These are phyloP conservation scores for Allium cepa DNA, from an alignment of 106 monocot genomes.

Conservation along the genomic window DNA sequence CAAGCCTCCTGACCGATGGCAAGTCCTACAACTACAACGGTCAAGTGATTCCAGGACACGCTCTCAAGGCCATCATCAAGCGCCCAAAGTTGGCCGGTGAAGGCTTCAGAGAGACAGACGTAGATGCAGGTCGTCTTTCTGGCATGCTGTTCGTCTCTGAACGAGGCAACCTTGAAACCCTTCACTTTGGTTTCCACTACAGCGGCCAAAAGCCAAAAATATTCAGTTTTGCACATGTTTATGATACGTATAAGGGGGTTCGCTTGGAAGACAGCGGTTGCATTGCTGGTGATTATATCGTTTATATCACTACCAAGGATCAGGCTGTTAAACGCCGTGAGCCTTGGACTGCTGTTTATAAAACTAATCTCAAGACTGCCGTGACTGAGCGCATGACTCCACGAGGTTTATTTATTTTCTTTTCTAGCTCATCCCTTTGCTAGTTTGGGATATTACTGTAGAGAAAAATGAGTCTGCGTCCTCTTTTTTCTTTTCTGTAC, in stretches of 20 bases:
- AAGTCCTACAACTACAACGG: constrained; percentile 5
- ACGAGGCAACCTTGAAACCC: neutral
- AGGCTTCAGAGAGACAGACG: constrained; percentile 2
- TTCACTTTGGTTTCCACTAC: neutral
- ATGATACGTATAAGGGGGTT: neutral
- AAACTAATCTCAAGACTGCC: neutral
- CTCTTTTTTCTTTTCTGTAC: neutral
- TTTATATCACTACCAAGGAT: constrained; percentile 3
- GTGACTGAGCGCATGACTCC: neutral
- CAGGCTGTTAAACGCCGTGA: neutral
- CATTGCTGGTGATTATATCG: constrained; percentile 1
- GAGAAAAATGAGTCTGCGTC: no score
- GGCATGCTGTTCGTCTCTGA: constrained; percentile 2
- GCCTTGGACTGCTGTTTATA: constrained; percentile 6
- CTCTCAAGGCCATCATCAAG: constrained; percentile 1
- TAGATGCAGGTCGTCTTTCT: neutral
- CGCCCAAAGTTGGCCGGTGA: neutral
- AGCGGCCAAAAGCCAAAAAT: neutral
- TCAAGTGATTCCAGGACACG: neutral
- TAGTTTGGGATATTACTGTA: no score
- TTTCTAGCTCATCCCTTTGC: no score
- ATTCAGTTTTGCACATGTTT: neutral
- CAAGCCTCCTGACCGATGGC: neutral
- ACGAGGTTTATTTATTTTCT: neutral
- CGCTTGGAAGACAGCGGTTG: constrained; percentile 5